Evolutionary conservation across 2,329 filamentous ascomycete species (phyloP).

Genomic region (Ascochyta clinopodiicola): DNA sequence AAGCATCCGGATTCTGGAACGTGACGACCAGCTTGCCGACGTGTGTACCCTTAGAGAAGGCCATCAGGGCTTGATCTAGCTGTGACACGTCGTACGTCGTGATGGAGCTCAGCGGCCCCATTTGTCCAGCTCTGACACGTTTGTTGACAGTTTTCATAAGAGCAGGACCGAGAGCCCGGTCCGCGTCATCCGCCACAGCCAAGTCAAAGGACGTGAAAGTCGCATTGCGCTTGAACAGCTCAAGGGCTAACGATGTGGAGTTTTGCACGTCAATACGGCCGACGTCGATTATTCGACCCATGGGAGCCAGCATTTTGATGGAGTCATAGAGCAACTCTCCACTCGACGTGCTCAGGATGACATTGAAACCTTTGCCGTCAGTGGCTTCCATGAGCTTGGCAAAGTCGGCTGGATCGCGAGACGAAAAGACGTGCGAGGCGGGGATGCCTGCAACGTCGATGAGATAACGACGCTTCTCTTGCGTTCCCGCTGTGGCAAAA

Average conservation of each 20-base stretch:
- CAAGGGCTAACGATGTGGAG: conserved; percentile 16
- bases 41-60: conserved; percentile 19
- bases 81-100: conserved; percentile 12
- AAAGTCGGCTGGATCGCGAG: conserved; percentile 31
- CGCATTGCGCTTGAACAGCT: conserved; percentile 26
- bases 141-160: no score
- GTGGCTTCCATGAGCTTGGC: conserved; percentile 31
- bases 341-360: conserved; percentile 39
- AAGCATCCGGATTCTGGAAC: conserved; percentile 3
- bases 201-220: conserved; percentile 34
- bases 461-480: conserved; percentile 27
- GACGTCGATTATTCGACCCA: conserved; percentile 46
- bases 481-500: conserved; percentile 24
- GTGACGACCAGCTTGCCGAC: conserved; percentile 25
- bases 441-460: conserved; percentile 24
- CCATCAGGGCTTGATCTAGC: conserved; percentile 13
- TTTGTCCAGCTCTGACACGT: no score
- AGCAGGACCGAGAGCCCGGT: no score
- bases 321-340: conserved; percentile 44
- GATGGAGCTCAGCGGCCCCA: conserved; percentile 5
- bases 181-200: not conserved
- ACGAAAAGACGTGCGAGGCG: conserved; percentile 39
- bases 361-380: conserved; percentile 41
- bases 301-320: conserved; percentile 16
- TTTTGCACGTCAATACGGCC: conserved; percentile 25